These are phyloP conservation scores for Phytophthora hibernalis DNA, from an alignment of 352 stramenopile genomes.

Conservation along the genomic window DNA sequence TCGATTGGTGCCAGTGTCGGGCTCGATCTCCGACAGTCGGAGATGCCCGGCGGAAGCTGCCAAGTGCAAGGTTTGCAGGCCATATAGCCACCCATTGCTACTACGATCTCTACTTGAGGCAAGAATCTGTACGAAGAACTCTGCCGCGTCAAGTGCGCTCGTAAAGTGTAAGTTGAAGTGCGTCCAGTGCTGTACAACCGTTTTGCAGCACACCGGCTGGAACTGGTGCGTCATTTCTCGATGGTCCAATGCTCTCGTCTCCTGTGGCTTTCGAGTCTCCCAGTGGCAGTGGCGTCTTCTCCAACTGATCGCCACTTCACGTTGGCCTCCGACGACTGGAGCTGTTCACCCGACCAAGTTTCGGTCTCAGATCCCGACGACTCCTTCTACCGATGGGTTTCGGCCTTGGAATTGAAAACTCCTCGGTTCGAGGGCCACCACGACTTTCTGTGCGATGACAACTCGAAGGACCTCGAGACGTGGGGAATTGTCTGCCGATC, in stretches of 20 bases:
- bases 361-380: slow-evolving; percentile 10
- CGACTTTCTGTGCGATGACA: slow-evolving; percentile 29
- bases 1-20: background rate
- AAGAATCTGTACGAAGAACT: too few relatives aligned
- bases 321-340: slow-evolving; percentile 25
- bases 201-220: background rate
- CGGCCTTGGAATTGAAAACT: slow-evolving; percentile 3
- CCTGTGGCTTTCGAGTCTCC: background rate
- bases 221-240: background rate
- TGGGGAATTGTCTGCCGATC: slow-evolving; percentile 53
- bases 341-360: slow-evolving; percentile 12
- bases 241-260: background rate
- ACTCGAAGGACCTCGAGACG: slow-evolving; percentile 2
- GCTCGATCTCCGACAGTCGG: too few relatives aligned
- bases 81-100: background rate
- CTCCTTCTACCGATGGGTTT: slow-evolving; percentile 14
- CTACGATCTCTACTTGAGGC: too few relatives aligned
- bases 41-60: slow-evolving; percentile 4
- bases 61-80: too few relatives aligned
- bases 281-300: background rate
- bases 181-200: background rate
- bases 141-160: background rate
- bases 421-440: slow-evolving; percentile 28
- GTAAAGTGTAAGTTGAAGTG: slow-evolving; percentile 3
- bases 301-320: slow-evolving; percentile 4